Conservation (phyloP, 345 rosid species). For the Barbarea vulgaris region DNA sequence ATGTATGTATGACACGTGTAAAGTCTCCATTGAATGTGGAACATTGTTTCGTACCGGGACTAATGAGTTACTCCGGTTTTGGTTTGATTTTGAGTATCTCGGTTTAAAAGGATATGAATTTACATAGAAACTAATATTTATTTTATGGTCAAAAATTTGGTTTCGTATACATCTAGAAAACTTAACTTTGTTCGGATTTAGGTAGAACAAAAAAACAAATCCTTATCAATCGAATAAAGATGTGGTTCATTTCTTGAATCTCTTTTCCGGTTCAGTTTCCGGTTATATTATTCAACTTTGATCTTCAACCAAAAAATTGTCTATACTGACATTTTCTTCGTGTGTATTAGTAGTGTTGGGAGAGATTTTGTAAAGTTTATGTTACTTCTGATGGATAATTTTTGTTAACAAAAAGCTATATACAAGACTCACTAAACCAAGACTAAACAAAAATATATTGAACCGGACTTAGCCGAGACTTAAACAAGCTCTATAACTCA, state of each 20-base stretch:
- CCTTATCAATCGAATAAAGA: background rate
- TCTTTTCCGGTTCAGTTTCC: background rate
- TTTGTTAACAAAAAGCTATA: background rate
- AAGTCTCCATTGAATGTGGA: background rate
- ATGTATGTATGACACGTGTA: slow-evolving; percentile 17
- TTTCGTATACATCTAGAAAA: background rate
- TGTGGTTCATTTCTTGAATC: background rate
- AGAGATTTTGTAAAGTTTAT: background rate
- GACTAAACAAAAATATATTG: background rate
- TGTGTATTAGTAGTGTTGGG: background rate
- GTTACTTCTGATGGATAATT: background rate
- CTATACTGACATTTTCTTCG: background rate
- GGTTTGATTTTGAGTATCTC: slow-evolving; percentile 3
- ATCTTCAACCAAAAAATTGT: background rate
- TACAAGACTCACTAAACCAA: background rate
- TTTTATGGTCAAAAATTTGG: background rate
- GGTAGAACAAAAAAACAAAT: background rate
- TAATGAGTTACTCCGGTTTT: background rate
- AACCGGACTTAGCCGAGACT: background rate
- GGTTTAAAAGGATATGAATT: slow-evolving; percentile 16
- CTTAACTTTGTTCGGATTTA: background rate
- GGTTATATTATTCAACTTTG: background rate
- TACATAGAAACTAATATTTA: too few species aligned
- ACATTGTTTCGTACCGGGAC: slow-evolving; percentile 14
- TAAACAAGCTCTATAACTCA: background rate